These are phyloP conservation scores for Ensete ventricosum DNA, from an alignment of 176 grass and related monocot genomes.

Conservation along the genomic window DNA sequence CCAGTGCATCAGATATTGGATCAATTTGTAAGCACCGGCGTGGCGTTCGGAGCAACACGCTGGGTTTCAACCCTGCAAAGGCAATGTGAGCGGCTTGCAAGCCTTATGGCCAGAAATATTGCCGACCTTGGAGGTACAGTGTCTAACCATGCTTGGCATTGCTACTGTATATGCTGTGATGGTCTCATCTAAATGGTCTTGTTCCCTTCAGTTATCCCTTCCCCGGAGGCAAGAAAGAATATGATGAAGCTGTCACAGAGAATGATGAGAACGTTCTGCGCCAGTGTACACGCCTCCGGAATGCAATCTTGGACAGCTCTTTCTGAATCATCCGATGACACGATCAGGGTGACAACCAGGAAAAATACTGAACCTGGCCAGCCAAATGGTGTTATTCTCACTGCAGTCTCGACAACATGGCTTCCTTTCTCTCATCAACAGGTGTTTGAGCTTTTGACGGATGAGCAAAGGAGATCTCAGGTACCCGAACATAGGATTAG, in stretches of 20 bases:
- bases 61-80: slow-evolving; percentile 84
- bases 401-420: slow-evolving; percentile 82
- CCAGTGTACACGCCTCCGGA: slow-evolving; percentile 51
- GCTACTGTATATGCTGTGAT: not conserved
- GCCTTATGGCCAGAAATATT: slow-evolving; percentile 82
- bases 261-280: slow-evolving; percentile 73
- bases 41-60: slow-evolving; percentile 65
- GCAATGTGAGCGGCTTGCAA: slow-evolving; percentile 85
- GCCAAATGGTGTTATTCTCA: slow-evolving; percentile 86
- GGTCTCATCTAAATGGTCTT: not conserved
- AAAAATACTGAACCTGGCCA: slow-evolving; percentile 81
- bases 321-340: slow-evolving; percentile 66
- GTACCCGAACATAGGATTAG: slow-evolving; percentile 18
- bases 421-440: slow-evolving; percentile 68
- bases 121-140: slow-evolving; percentile 68
- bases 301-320: slow-evolving; percentile 80
- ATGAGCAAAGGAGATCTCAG: slow-evolving; percentile 83
- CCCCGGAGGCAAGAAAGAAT: slow-evolving; percentile 85
- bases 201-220: slow-evolving; percentile 39
- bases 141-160: too few relatives aligned
- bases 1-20: slow-evolving; percentile 59
- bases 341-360: slow-evolving; percentile 60
- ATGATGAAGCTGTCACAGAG: slow-evolving; percentile 91
- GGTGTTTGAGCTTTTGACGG: slow-evolving; percentile 85
- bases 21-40: slow-evolving; percentile 44